phyloP scores from a whole-genome alignment of 345 rosid genomes.

The rapeseed (Brassica napus) region DNA sequence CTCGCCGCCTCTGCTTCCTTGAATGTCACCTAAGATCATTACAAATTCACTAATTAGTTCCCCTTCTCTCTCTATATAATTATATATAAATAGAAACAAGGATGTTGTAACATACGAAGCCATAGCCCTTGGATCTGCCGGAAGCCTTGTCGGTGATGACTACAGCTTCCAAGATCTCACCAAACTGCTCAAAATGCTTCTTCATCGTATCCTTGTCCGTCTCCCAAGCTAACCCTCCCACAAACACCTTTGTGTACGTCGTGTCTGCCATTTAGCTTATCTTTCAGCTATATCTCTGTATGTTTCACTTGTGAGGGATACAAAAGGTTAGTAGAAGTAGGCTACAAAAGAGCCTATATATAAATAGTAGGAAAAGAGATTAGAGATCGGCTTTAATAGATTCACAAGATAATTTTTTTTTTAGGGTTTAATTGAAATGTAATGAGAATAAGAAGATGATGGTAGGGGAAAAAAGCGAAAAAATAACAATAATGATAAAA shows the following conservation, averaged over 20 bases:
- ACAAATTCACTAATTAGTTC: constrained; percentile 14
- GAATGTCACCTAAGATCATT: constrained; percentile 71
- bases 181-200: constrained; percentile 92
- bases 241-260: constrained; percentile 90
- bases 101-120: constrained; percentile 62
- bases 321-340: constrained; percentile 26
- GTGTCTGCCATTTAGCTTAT: constrained; percentile 53
- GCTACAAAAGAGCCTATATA: constrained; percentile 34
- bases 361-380: constrained; percentile 20
- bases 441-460: constrained; percentile 16
- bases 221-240: constrained; percentile 98
- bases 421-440: constrained; percentile 33
- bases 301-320: constrained; percentile 24
- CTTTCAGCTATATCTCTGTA: not conserved
- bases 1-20: constrained; percentile 88
- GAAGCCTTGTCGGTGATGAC: constrained; percentile 96
- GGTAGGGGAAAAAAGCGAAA: constrained; percentile 1
- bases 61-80: not conserved
- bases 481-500: not conserved
- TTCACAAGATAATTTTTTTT: constrained; percentile 20
- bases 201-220: constrained; percentile 95
- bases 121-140: constrained; percentile 98
- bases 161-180: constrained; percentile 96
- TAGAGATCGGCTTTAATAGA: constrained; percentile 32
- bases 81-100: not conserved